Conservation (phyloP, 805 yeast genomes). For the Ogataea siamensis region DNA sequence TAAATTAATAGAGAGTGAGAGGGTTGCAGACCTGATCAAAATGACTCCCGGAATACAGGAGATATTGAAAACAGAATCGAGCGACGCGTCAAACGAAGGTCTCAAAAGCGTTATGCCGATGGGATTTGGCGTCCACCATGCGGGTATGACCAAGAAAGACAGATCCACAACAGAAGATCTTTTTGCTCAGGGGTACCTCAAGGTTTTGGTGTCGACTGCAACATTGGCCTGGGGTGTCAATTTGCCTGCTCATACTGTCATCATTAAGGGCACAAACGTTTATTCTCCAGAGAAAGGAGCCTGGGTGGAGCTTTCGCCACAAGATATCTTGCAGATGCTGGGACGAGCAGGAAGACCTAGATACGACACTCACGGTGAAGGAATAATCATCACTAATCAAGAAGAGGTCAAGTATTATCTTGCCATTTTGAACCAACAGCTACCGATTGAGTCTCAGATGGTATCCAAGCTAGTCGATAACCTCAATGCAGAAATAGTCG, state of each 20-base stretch:
- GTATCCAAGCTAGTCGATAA: conserved; percentile 67
- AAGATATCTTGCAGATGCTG: conserved; percentile 93
- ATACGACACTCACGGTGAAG: conserved; percentile 89
- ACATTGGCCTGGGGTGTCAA: conserved; percentile 98
- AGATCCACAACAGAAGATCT: conserved; percentile 78
- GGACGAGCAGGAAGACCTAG: conserved; percentile 98
- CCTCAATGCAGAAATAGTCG: conserved; percentile 82
- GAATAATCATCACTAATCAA: conserved; percentile 86
- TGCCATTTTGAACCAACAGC: conserved; percentile 85
- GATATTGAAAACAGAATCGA: conserved; percentile 63
- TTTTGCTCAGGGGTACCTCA: conserved; percentile 85
- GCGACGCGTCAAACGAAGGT: conserved; percentile 48
- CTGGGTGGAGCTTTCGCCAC: conserved; percentile 93
- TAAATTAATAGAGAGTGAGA: conserved; percentile 55
- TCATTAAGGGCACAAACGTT: conserved; percentile 89
- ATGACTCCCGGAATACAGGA: conserved; percentile 58
- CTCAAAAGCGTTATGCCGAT: conserved; percentile 58
- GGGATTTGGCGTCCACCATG: conserved; percentile 91
- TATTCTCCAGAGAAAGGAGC: conserved; percentile 87
- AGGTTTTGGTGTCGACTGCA: conserved; percentile 84
- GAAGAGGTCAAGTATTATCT: conserved; percentile 84
- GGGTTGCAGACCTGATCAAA: conserved; percentile 40
- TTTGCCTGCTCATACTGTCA: conserved; percentile 91
- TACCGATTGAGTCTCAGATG: conserved; percentile 90
- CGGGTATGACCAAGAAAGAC: conserved; percentile 75